Base-by-base conservation (phyloP, 2,329 filamentous ascomycete species). In the Cylindrodendrum hubeiense region DNA sequence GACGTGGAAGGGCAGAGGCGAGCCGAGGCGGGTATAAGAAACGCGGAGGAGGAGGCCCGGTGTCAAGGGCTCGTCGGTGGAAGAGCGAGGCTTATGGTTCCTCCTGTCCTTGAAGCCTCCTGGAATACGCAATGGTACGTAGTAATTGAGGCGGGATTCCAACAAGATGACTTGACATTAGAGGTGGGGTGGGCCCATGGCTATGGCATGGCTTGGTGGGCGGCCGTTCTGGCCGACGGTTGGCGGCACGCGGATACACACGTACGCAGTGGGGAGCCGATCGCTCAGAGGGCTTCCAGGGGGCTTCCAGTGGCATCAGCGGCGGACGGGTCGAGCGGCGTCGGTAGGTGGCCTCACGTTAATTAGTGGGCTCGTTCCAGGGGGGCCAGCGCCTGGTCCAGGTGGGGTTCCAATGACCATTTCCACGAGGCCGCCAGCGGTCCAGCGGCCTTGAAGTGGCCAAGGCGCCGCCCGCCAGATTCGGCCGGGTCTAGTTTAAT, bases 141-240 rank as follows among this genome's bases (percentile, higher is more conserved):
- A 26, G 41, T 55, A 49, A 58, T 62, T 50, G 49, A 43, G 49
- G 41, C 59, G 55, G 37, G 49, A 49, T 58, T 21, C 53, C 46
- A 58, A 34, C 58, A 62, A 62, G 58, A 66, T 58, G 63, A 66
- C 46, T 63, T 66, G 63, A 65, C 63, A 65, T 65, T 65, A 65
- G 55, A 63, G 60, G 60, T 63, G 60, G 60, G 60, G 60, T 63
- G 41, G 54, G 60, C 54, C 60, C 54, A 63, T 53, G 60, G 28
- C 19, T 33, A 17, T 39, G 37, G 33, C 33, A 34, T 34, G 33
- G 33, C 26, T n/a, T 49, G 24, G 44, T 49, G 22, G 43, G 21
- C 12, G 21, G 13, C 43, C 10, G 43, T 47, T 26, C 24, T 47
- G 15, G 44, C 24, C 24, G 24, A 28, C 60, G 60, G 53, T 37